Percentiles rank a stretch among this genome's conserved stretches.
phyloP scores from a whole-genome alignment of 2,329 filamentous ascomycete genomes.

The Fusarium tuaranense region DNA sequence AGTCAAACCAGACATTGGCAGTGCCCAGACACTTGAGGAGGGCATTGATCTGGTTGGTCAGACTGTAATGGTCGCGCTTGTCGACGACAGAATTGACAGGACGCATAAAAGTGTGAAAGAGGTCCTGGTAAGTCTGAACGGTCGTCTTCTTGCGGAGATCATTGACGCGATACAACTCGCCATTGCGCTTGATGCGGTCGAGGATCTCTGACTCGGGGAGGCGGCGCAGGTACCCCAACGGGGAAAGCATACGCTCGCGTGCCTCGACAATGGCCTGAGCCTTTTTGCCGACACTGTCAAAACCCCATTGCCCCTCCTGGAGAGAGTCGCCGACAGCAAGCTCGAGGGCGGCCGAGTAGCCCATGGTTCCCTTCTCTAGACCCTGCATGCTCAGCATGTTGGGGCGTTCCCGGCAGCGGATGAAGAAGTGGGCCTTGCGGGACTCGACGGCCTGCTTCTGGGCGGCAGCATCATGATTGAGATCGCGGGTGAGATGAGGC shows the following conservation, averaged over 20 bases:
- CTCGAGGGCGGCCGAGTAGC: conserved; percentile 76
- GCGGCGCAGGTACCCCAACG: conserved; percentile 65
- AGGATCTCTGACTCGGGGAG: conserved; percentile 69
- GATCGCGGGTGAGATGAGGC: conserved; percentile 68
- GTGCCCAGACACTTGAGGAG: conserved; percentile 74
- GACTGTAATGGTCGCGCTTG: conserved; percentile 68
- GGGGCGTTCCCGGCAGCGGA: conserved; percentile 71
- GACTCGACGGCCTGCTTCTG: conserved; percentile 57
- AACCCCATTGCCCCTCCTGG: conserved; percentile 71
- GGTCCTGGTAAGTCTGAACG: conserved; percentile 70
- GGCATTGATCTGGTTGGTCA: conserved; percentile 77
- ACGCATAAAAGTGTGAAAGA: conserved; percentile 70
- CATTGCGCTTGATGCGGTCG: conserved; percentile 68
- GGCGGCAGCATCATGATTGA: conserved; percentile 59
- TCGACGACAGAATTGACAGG: conserved; percentile 68
- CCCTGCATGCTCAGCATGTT: conserved; percentile 81
- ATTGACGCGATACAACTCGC: conserved; percentile 66
- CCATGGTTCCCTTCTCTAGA: conserved; percentile 77
- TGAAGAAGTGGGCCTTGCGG: conserved; percentile 67
- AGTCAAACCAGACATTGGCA: conserved; percentile 79
- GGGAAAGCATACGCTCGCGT: conserved; percentile 66
- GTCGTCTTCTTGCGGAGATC: conserved; percentile 63
- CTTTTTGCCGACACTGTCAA: conserved; percentile 66
- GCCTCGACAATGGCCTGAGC: conserved; percentile 67
- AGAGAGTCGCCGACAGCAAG: conserved; percentile 73